These are phyloP conservation scores for Cryptococcus sp. DNA, from an alignment of 1,284 basidiomycete genomes.

Conservation along the genomic window DNA sequence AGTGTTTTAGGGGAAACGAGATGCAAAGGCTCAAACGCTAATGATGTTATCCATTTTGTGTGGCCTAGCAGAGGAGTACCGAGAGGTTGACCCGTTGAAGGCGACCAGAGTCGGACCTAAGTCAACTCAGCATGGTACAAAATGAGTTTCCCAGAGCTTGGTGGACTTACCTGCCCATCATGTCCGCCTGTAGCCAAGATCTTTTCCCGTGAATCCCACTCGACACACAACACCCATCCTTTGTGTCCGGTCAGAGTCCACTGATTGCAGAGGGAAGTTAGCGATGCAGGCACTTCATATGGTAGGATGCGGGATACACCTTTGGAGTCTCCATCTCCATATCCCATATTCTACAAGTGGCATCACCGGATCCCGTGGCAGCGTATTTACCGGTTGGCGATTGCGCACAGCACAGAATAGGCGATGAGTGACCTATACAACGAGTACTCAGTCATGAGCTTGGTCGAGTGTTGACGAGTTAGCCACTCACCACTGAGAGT, in stretches of 20 bases:
- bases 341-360: conserved; percentile 91
- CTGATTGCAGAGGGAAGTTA: background rate
- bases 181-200: conserved; percentile 88
- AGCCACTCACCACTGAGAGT: conserved; percentile 71
- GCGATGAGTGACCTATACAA: conserved; percentile 75
- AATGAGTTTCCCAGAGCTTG: background rate
- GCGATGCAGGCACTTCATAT: background rate
- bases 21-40: conserved; percentile 96
- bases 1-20: conserved; percentile 61
- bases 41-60: conserved; percentile 94
- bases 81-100: conserved; percentile 77
- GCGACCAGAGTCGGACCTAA: conserved; percentile 83
- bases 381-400: conserved; percentile 88
- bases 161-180: conserved; percentile 71
- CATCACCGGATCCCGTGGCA: conserved; percentile 94
- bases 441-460: conserved; percentile 1
- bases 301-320: conserved; percentile 15
- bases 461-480: background rate
- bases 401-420: conserved; percentile 93
- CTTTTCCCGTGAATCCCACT: conserved; percentile 92
- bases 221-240: conserved; percentile 95
- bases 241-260: conserved; percentile 84
- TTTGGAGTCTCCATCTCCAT: conserved; percentile 90
- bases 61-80: conserved; percentile 88
- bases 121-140: background rate